phyloP scores from a whole-genome alignment of 176 grass and related monocot species.

The Triticum monococcum region DNA sequence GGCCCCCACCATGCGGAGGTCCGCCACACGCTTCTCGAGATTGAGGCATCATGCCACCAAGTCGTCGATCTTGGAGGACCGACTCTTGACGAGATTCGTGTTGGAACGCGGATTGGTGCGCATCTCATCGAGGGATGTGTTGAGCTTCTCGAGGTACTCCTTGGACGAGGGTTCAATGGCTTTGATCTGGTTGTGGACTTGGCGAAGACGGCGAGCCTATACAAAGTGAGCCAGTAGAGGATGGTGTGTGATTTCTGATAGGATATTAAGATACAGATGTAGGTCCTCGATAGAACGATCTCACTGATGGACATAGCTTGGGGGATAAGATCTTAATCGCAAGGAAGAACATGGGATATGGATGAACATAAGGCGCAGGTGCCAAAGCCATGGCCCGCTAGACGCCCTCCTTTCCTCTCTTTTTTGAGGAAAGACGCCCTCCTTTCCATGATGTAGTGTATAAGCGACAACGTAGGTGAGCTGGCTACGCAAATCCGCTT shows the following conservation, averaged over 20 bases:
- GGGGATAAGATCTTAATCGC: background rate
- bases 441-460: background rate
- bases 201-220: background rate
- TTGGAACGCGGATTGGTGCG: background rate
- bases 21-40: background rate
- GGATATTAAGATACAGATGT: background rate
- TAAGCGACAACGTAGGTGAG: background rate
- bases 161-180: no score
- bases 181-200: no score
- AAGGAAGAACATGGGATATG: background rate
- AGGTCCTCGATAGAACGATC: background rate
- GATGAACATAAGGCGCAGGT: background rate
- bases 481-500: background rate
- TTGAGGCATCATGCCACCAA: background rate
- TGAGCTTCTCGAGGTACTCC: no score
- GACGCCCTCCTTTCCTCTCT: background rate
- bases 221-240: background rate
- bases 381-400: background rate
- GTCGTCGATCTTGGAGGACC: background rate
- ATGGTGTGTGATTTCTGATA: background rate
- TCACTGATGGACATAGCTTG: background rate
- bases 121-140: no score
- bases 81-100: background rate
- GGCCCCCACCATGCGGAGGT: background rate
- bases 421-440: no score